phyloP scores from a whole-genome alignment of 768 basidiomycete genomes.

The Candolleomyces eurysporus region DNA sequence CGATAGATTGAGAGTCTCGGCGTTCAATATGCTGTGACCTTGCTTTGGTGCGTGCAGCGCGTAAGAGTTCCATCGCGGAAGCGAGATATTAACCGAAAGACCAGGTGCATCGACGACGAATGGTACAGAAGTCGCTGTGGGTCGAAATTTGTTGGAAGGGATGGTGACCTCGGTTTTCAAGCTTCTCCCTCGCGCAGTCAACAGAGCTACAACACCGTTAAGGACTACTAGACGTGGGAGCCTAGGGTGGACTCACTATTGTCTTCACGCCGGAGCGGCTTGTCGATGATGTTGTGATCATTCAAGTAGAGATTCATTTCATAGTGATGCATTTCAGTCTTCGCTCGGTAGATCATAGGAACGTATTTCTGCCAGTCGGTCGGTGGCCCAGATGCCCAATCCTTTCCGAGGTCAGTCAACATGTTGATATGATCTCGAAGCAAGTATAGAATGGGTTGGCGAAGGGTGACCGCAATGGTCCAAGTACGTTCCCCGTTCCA shows the following conservation, averaged over 20 bases:
- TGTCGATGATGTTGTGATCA: slow-evolving; percentile 96
- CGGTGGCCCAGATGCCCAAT: slow-evolving; percentile 85
- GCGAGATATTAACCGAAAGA: slow-evolving; percentile 53
- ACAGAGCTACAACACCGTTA: slow-evolving; percentile 53
- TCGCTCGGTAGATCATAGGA: slow-evolving; percentile 74
- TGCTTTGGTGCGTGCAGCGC: slow-evolving; percentile 61
- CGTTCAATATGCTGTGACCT: slow-evolving; percentile 60
- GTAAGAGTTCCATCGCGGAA: slow-evolving; percentile 91
- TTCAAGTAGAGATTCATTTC: slow-evolving; percentile 82
- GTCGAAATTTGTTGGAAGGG: slow-evolving; percentile 69
- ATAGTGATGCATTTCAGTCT: slow-evolving; percentile 73
- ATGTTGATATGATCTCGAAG: slow-evolving; percentile 94
- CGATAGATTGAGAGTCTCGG: slow-evolving; percentile 53
- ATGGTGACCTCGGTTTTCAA: slow-evolving; percentile 54
- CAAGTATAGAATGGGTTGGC: slow-evolving; percentile 71
- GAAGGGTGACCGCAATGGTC: slow-evolving; percentile 70
- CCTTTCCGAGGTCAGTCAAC: slow-evolving; percentile 88
- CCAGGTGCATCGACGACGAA: slow-evolving; percentile 64
- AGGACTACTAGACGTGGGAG: not conserved
- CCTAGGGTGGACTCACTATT: slow-evolving; percentile 56
- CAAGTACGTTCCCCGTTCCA: slow-evolving; percentile 86
- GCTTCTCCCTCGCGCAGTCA: slow-evolving; percentile 60
- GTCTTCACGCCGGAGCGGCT: slow-evolving; percentile 74
- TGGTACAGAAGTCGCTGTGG: slow-evolving; percentile 62
- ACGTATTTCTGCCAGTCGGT: slow-evolving; percentile 80